Evolutionary conservation across 768 basidiomycete genomes (phyloP), one percentile per base, ranked within the genome.

Genomic region (Chiua virens): DNA sequence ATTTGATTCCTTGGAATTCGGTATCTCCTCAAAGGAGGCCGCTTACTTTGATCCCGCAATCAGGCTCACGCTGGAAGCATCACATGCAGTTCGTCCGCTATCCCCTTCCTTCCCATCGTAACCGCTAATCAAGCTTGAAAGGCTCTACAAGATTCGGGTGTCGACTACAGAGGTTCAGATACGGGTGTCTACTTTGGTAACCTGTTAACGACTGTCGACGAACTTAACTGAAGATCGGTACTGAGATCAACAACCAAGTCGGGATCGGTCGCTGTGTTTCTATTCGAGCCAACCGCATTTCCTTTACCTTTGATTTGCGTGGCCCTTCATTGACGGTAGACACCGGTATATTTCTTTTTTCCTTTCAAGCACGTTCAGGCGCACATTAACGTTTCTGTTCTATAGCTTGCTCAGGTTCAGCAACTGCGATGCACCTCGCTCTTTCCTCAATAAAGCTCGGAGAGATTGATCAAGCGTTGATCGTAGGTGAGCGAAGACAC

Each of bases 311-410:
- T 39, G 70, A 74, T 44, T 50, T 73, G 18, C 69, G 62, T 1
- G 79, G 79, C 13, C 80, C 80, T 13, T 81, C 80, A 5, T 52
- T 80, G 30, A 75, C 78, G 6, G 56, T 74, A 0, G 79, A 81
- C 52, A 60, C 60, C 3, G 63, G 64, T 66, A 34, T 1, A 52
- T 39, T 3, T 37, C 11, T 25, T 11, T 11, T 4, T 1, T 50
- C 11, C 21, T 37, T 11, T 8, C 17, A 28, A 22, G 21, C 8
- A 3, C 4, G 8, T 20, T 18, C 8, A 17, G 28, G 1, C 3
- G 43, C 8, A 20, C 15, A 5, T 8, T 13, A 2, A n/a, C 11
- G 34, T 41, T 22, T 18, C 15, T 36, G 23, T 37, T 8, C 13
- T 28, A 43, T 35, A 64, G 63, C 63, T 8, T 81, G 80, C 54